Evolutionary conservation across 2,329 filamentous ascomycete genomes (phyloP).

Genomic region (Aureobasidium namibiae): DNA sequence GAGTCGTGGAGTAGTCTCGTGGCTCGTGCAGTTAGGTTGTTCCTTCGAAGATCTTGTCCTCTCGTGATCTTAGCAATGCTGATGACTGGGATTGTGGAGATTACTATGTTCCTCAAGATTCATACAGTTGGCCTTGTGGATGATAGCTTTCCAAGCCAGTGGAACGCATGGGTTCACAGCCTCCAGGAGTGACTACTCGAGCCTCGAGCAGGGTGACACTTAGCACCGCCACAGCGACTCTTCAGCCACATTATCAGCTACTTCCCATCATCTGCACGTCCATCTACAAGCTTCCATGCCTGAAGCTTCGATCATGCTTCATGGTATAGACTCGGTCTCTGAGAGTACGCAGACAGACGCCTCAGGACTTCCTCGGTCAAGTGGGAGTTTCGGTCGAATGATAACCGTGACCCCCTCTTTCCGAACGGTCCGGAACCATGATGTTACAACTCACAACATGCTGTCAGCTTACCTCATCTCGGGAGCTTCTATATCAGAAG

Average conservation of each 20-base stretch:
- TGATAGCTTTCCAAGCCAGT: background rate
- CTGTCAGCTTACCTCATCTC: background rate
- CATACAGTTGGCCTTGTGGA: background rate
- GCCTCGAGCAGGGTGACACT: background rate
- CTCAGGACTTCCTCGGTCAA: background rate
- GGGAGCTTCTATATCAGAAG: background rate
- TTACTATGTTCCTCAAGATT: background rate
- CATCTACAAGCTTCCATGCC: background rate
- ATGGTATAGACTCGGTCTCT: too few species aligned
- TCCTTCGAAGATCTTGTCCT: background rate
- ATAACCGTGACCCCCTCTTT: background rate
- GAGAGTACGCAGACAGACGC: background rate
- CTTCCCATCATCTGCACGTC: background rate
- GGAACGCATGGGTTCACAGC: background rate
- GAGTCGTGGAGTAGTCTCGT: background rate
- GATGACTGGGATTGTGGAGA: background rate
- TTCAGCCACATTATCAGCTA: background rate
- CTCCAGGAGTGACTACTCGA: too few species aligned
- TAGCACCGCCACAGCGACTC: background rate
- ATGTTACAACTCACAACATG: background rate
- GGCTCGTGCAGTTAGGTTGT: background rate
- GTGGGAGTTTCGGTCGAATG: background rate
- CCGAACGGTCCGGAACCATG: background rate
- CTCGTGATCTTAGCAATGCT: background rate
- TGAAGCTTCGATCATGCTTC: too few species aligned